Evolutionary conservation across 2,329 filamentous ascomycete genomes (phyloP).

Genomic region (Aureobasidium pullulans): DNA sequence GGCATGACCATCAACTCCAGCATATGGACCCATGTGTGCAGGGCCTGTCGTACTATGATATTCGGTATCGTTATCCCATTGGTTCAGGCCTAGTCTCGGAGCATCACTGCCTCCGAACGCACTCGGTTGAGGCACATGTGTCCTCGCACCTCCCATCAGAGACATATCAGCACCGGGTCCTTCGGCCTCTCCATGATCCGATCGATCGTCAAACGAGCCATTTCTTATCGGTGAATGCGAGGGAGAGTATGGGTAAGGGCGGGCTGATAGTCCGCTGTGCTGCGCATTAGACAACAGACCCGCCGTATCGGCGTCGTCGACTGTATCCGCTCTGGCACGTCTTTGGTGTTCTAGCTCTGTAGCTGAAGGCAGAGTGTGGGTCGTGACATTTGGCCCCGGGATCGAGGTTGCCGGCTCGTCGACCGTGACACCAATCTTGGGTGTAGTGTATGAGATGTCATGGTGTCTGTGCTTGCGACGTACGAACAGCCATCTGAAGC

Average conservation of each 20-base stretch:
- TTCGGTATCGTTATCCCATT: constrained; percentile 8
- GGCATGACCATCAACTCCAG: not conserved
- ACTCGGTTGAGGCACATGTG: not conserved
- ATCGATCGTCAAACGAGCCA: not conserved
- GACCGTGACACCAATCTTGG: constrained; percentile 4
- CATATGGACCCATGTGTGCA: not conserved
- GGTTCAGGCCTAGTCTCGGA: not conserved
- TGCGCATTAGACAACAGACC: constrained; percentile 11
- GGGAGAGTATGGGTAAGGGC: constrained; percentile 2
- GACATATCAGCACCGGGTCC: not conserved
- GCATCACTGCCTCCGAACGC: not conserved
- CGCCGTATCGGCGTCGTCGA: constrained; percentile 1
- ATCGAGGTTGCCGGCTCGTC: constrained; percentile 4
- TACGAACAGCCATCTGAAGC: constrained; percentile 72
- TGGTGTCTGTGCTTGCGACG: constrained; percentile 54
- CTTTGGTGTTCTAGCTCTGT: constrained; percentile 11
- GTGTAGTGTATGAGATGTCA: constrained; percentile 33
- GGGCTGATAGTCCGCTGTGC: not conserved
- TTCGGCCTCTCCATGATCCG: not conserved
- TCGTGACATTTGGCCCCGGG: constrained; percentile 7
- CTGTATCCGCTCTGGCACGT: constrained; percentile 9
- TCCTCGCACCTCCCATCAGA: not conserved
- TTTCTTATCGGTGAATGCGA: constrained; percentile 2
- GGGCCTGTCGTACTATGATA: constrained; percentile 6
- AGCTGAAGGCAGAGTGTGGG: constrained; percentile 3